Evolutionary conservation across 2,329 filamentous ascomycete species (phyloP), one percentile per base, ranked within the genome.

Genomic region (Thielaviopsis musarum): DNA sequence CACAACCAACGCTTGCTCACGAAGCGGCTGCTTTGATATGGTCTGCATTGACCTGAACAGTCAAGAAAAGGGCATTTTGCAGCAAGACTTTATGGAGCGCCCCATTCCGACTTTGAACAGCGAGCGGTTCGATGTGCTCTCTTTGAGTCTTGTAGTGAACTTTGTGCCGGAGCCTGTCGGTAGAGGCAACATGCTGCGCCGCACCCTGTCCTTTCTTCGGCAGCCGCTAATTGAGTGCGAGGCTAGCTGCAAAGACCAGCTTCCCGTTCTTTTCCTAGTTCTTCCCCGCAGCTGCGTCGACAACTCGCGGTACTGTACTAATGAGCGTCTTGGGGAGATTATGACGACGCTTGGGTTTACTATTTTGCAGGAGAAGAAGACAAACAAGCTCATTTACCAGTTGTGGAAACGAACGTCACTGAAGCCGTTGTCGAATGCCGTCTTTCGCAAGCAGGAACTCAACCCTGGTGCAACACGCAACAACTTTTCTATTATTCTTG

Each of bases 51-150:
- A 98, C 68, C 74, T 98, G 59, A 87, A 94, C 70, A 93, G 90
- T 62, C 89, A 95, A 67, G 84, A 84, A 54, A 76, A 84, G 1
- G 84, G 82, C 0, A 98, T 98, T 64, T 69, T 83, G 60, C 83
- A 94, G 70, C 89, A 96, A 68, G 89, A 98, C 70, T 97, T 98
- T 67, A 95, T 98, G 91, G 74, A 88, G 65, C 79, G 90, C 26
- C 87, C 90, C 0, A 70, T 91, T 2, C 91, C 91, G 0, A 69
- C 68, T 5, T 69, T 77, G 22, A 74, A 78, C 5, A 70, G 73
- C 0, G 83, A 90, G 49, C 75, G 75, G 22, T 97, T 97, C 68
- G 88, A 98, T 68, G 81, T 97, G 57, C 85, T 98, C 66, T 95
- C 90, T 56, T 75, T 98, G 24, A 95, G 90, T 9, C 74, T 98